A percentile compares a stretch with the other conserved stretches of the same genome.
These are phyloP conservation scores for Telfairia occidentalis DNA, from an alignment of 331 rosid species.

Conservation along the genomic window DNA sequence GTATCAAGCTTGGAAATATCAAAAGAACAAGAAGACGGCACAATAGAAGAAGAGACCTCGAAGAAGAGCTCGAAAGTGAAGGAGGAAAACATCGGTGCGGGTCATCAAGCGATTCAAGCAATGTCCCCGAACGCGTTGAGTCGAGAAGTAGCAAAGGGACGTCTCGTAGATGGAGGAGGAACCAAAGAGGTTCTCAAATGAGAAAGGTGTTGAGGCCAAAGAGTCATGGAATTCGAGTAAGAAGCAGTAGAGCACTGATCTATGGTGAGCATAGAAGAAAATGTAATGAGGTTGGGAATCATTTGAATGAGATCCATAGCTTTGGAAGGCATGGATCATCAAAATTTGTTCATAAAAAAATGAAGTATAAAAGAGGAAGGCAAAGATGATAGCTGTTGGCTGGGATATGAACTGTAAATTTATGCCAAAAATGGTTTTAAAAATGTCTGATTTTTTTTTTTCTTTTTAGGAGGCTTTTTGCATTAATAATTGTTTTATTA, in stretches of 20 bases:
- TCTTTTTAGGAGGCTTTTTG: neutral
- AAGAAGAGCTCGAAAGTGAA: slow-evolving; percentile 14
- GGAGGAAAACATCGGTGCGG: slow-evolving; percentile 3
- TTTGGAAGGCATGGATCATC: slow-evolving; percentile 24
- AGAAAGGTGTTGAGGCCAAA: slow-evolving; percentile 41
- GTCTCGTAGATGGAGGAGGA: slow-evolving; percentile 22
- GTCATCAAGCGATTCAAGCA: slow-evolving; percentile 19
- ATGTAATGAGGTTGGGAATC: slow-evolving; percentile 12
- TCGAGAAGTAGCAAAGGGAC: slow-evolving; percentile 2
- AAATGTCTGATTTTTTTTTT: neutral
- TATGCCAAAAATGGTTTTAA: neutral
- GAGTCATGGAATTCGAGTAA: slow-evolving; percentile 25
- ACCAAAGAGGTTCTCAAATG: slow-evolving; percentile 26
- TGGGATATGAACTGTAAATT: neutral
- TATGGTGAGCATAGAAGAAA: slow-evolving; percentile 8
- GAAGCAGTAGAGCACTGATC: slow-evolving; percentile 11
- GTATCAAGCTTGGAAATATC: slow-evolving; percentile 20
- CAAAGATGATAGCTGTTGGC: neutral
- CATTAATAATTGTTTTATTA: neutral
- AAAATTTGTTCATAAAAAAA: slow-evolving; percentile 28
- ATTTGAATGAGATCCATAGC: neutral
- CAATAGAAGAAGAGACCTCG: slow-evolving; percentile 11
- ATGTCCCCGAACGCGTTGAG: slow-evolving; percentile 3
- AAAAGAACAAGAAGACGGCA: slow-evolving; percentile 24
- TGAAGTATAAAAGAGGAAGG: slow-evolving; percentile 1